Evolutionary conservation across 495 filamentous ascomycete species (phyloP).

Genomic region (Entonaema liquescens): DNA sequence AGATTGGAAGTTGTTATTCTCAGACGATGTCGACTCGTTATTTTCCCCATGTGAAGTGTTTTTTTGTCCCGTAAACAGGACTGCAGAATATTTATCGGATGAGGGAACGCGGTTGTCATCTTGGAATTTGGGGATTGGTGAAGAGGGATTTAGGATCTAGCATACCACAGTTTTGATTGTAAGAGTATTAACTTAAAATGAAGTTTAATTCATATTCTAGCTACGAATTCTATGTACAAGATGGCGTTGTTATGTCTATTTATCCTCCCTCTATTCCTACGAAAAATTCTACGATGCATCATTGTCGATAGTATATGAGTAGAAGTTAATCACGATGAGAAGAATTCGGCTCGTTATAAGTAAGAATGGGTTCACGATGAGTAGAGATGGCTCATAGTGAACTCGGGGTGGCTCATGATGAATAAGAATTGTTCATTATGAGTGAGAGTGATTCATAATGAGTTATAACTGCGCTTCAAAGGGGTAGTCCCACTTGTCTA

Average conservation of each 20-base stretch:
- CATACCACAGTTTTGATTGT: constrained; percentile 23
- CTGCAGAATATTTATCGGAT: constrained; percentile 41
- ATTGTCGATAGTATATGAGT: constrained; percentile 27
- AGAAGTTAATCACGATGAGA: constrained; percentile 35
- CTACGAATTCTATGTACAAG: constrained; percentile 14
- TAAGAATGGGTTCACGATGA: constrained; percentile 4
- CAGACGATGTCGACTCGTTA: constrained; percentile 59
- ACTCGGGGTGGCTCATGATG: constrained; percentile 28
- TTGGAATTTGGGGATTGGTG: constrained; percentile 12
- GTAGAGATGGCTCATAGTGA: not conserved
- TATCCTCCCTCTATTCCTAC: constrained; percentile 4
- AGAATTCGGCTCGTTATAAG: not conserved
- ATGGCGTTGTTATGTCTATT: constrained; percentile 5
- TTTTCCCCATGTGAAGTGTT: constrained; percentile 31
- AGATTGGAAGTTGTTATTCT: constrained; percentile 41
- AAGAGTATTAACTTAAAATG: constrained; percentile 1
- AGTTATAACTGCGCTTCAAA: not conserved
- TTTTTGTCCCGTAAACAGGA: constrained; percentile 30
- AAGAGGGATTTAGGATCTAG: not conserved
- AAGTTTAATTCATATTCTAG: constrained; percentile 8
- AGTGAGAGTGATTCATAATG: constrained; percentile 11
- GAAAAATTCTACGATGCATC: constrained; percentile 8
- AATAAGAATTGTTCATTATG: not conserved
- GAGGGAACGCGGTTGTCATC: constrained; percentile 53
- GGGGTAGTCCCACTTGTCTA: not conserved